A percentile compares a stretch with the other conserved stretches of the same genome.
Conservation (phyloP, 495 filamentous ascomycete genomes). For the Sphaerosporella brunnea region DNA sequence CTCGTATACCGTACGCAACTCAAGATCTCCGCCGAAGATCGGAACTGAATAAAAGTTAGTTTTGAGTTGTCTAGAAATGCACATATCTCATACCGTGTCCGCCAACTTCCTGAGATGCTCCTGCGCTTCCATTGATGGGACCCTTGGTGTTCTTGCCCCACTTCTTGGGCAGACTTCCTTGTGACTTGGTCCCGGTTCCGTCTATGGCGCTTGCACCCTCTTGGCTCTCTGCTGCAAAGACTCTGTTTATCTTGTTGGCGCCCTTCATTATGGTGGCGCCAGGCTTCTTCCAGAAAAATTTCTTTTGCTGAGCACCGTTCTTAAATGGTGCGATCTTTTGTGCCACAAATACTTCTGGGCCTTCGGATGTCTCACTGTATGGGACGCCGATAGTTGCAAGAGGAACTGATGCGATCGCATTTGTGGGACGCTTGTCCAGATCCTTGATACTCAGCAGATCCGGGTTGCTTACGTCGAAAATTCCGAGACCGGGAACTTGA, state of each 20-base stretch:
- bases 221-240: constrained; percentile 28
- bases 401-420: constrained; percentile 14
- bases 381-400: constrained; percentile 10
- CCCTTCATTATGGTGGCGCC: constrained; percentile 84
- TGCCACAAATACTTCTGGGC: constrained; percentile 39
- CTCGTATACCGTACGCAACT: constrained; percentile 73
- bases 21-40: constrained; percentile 80
- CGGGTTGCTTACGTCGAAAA: constrained; percentile 37
- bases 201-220: constrained; percentile 29
- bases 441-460: constrained; percentile 20
- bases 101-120: neutral
- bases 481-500: constrained; percentile 63
- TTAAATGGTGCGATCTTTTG: constrained; percentile 53
- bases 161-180: constrained; percentile 15
- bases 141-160: constrained; percentile 20
- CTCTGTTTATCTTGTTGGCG: constrained; percentile 66
- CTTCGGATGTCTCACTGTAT: neutral
- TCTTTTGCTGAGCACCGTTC: constrained; percentile 30
- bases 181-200: neutral
- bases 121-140: constrained; percentile 5
- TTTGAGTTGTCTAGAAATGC: neutral
- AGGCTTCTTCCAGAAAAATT: constrained; percentile 97
- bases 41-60: neutral
- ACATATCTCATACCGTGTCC: neutral
- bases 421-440: constrained; percentile 16